Base-by-base conservation (phyloP, 257 asterid genomes). In the Solanum virginianum region DNA sequence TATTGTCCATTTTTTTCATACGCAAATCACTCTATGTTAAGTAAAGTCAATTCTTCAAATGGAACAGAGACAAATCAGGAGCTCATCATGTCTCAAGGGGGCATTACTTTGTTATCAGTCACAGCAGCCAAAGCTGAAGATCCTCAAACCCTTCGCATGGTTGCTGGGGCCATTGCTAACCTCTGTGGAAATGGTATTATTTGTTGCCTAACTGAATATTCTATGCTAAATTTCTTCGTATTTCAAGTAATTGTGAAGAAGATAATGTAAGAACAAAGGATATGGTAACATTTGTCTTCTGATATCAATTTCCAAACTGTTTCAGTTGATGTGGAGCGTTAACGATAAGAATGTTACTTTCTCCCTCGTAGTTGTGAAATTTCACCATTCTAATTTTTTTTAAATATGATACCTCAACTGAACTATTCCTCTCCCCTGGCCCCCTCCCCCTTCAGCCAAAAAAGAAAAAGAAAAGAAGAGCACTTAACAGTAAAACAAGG, bases 121-220 rank as follows among this genome's bases (percentile, higher is more conserved):
- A 92, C 94, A 85, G 95, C 98, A 84, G 86, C 89, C 80, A 90
- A 90, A 81, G 95, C 97, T 10, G 91, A 90, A 86, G 98, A 94
- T 88, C 96, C 98, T 83, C 98, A 95, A 90, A 95, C 98, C 41
- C 97, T 95, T 66, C 98, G 98, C 80, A 94, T 95, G 98, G 92
- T 94, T 83, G 98, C 98, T 85, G 98, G 98, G 83, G 98, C 98
- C 55, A 87, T 94, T 45, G 98, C 98, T 80, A 95, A 95, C 86
- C 97, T 94, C 62, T 94, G 98, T 84, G 98, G 98, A 83, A 95
- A 94, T 65, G 98, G 98, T 95, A 89, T 81, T 85, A 29, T 51
- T 66, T 77, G 54, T 80, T 36, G 49, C 79, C 81, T 83, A n/a
- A 54, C 26, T 79, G 65, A 79, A 79, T 45, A 7, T 63, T 26